Evolutionary conservation across 495 filamentous ascomycete species (phyloP).

Genomic region (Schizothecium vesticola): DNA sequence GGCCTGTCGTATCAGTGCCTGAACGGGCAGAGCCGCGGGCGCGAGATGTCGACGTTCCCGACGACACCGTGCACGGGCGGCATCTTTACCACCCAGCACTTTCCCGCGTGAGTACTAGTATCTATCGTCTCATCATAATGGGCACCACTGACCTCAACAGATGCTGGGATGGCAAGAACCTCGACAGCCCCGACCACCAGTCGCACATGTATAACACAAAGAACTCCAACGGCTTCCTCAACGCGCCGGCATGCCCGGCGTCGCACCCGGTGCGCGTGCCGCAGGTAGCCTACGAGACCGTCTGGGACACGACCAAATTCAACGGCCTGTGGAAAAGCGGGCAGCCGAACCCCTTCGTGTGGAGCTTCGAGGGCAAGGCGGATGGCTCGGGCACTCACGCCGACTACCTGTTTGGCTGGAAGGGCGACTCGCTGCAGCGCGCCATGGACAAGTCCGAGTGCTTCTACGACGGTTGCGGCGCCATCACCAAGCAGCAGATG

Average conservation of each 20-base stretch:
- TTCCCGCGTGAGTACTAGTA: conserved; percentile 29
- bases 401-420: conserved; percentile 47
- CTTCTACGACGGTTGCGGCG: conserved; percentile 44
- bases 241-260: conserved; percentile 37
- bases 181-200: conserved; percentile 49
- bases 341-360: conserved; percentile 39
- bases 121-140: not conserved
- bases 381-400: conserved; percentile 35
- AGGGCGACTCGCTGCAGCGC: conserved; percentile 41
- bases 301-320: conserved; percentile 43
- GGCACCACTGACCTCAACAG: not conserved
- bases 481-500: conserved; percentile 43
- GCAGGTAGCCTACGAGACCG: conserved; percentile 41
- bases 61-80: conserved; percentile 34
- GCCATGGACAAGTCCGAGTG: conserved; percentile 42
- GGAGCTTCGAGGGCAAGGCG: conserved; percentile 19
- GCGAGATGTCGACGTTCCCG: conserved; percentile 38
- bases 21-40: conserved; percentile 26
- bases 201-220: conserved; percentile 43
- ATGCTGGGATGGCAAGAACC: conserved; percentile 50
- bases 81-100: conserved; percentile 44
- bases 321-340: conserved; percentile 37
- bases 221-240: conserved; percentile 29
- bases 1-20: conserved; percentile 43
- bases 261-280: conserved; percentile 39